A percentile compares a stretch with the other conserved stretches of the same genome.
Conservation (phyloP, 2,329 filamentous ascomycete species). For the Fonsecaea pedrosoi region DNA sequence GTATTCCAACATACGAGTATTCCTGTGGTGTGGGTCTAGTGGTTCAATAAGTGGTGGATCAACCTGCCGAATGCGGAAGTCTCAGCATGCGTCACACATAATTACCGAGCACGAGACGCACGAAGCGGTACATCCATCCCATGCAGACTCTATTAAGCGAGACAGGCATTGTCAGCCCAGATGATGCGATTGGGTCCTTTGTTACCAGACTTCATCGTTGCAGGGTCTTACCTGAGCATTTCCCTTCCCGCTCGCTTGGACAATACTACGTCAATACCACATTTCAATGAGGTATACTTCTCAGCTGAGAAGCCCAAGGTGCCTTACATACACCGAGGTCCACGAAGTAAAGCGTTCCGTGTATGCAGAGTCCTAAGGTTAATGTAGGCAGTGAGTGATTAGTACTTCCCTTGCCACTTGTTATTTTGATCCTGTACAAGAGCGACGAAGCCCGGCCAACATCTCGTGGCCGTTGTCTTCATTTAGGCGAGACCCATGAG, state of each 20-base stretch:
- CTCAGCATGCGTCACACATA: not conserved
- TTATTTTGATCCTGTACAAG: not conserved
- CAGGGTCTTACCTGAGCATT: not conserved
- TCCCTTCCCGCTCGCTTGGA: not conserved
- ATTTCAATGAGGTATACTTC: not conserved
- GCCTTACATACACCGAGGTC: not conserved
- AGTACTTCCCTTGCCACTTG: no score
- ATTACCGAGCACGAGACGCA: no score
- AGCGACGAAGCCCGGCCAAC: conserved; percentile 6
- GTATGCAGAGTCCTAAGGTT: not conserved
- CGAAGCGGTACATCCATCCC: not conserved
- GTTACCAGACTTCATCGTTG: not conserved
- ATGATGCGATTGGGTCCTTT: not conserved
- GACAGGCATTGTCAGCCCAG: not conserved
- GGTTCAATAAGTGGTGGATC: not conserved
- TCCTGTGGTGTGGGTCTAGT: not conserved
- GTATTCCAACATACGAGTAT: not conserved
- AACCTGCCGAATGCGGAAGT: conserved; percentile 1
- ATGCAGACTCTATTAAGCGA: not conserved
- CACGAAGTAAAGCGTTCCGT: not conserved
- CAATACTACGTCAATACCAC: not conserved
- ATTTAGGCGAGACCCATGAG: not conserved
- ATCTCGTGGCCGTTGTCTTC: not conserved
- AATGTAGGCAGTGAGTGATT: not conserved
- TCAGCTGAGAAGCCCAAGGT: not conserved